These are phyloP conservation scores for Xylariaceae sp. DNA, from an alignment of 2,329 filamentous ascomycete genomes.

Conservation along the genomic window DNA sequence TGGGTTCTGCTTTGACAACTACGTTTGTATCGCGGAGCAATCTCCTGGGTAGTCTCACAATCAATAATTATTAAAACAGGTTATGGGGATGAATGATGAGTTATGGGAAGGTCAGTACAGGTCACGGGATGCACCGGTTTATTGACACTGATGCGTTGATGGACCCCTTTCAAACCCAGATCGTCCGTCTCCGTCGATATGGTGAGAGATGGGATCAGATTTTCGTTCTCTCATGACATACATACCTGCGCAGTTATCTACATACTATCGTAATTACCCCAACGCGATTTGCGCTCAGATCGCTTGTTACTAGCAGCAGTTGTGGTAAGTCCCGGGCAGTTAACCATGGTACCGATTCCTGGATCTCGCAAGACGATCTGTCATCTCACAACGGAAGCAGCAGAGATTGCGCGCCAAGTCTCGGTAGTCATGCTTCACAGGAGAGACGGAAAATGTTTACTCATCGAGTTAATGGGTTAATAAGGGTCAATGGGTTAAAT, in stretches of 20 bases:
- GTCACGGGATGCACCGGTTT: constrained; percentile 8
- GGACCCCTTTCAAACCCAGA: constrained; percentile 7
- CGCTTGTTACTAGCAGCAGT: background rate
- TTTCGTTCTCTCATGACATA: background rate
- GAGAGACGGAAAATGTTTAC: no score
- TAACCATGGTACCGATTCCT: background rate
- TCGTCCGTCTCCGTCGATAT: constrained; percentile 7
- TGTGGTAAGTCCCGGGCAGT: background rate
- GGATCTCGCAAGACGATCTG: background rate
- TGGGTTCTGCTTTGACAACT: background rate
- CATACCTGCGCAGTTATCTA: no score
- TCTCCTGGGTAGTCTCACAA: background rate
- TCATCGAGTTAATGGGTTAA: no score
- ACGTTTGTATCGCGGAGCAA: background rate
- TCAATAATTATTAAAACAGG: background rate
- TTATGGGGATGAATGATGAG: background rate
- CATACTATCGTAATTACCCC: background rate
- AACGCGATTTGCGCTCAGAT: background rate
- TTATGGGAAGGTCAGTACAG: background rate
- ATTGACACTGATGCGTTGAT: background rate
- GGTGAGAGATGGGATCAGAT: background rate
- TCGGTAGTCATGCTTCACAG: no score
- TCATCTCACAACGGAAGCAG: background rate
- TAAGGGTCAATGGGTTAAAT: no score
- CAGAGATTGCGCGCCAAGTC: background rate